A percentile compares a stretch with the other conserved stretches of the same genome.
These are phyloP conservation scores for Neopestalotiopsis clavispora DNA, from an alignment of 2,329 filamentous ascomycete genomes.

Conservation along the genomic window DNA sequence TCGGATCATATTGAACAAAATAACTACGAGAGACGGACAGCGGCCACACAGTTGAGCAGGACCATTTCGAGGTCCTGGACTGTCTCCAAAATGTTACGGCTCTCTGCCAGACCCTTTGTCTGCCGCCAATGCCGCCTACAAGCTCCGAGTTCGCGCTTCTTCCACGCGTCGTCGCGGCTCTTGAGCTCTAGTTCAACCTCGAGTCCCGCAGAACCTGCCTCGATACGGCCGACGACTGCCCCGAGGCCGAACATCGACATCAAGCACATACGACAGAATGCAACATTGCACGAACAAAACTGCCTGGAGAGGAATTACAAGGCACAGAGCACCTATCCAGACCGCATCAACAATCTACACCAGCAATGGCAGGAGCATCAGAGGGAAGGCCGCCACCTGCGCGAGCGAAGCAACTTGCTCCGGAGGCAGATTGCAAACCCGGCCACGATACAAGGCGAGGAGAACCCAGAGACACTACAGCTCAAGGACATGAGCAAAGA, in stretches of 20 bases:
- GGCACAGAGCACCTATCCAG: slow-evolving; percentile 56
- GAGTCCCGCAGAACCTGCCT: slow-evolving; percentile 22
- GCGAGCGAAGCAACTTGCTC: slow-evolving; percentile 70
- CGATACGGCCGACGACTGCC: slow-evolving; percentile 68
- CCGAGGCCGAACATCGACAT: slow-evolving; percentile 83
- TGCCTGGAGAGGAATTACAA: slow-evolving; percentile 85
- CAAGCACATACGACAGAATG: slow-evolving; percentile 87
- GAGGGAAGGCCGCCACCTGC: slow-evolving; percentile 61
- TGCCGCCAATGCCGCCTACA: slow-evolving; percentile 33
- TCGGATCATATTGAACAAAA: neutral
- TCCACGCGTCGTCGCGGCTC: slow-evolving; percentile 24
- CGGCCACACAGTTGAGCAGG: neutral
- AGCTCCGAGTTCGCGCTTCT: slow-evolving; percentile 23
- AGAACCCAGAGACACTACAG: slow-evolving; percentile 39
- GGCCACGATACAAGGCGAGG: slow-evolving; percentile 47
- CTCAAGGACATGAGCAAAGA: slow-evolving; percentile 44
- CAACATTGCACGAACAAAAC: slow-evolving; percentile 80
- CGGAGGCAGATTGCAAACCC: slow-evolving; percentile 62
- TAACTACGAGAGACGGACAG: neutral
- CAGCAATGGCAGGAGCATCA: slow-evolving; percentile 66
- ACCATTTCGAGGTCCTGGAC: neutral
- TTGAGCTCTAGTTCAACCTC: slow-evolving; percentile 23
- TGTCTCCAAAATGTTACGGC: slow-evolving; percentile 24
- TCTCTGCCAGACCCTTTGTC: slow-evolving; percentile 26
- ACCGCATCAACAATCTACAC: slow-evolving; percentile 60